Percentiles rank a stretch among this genome's conserved stretches.
These are phyloP conservation scores for Podospora comata DNA, from an alignment of 495 filamentous ascomycete species.

Conservation along the genomic window DNA sequence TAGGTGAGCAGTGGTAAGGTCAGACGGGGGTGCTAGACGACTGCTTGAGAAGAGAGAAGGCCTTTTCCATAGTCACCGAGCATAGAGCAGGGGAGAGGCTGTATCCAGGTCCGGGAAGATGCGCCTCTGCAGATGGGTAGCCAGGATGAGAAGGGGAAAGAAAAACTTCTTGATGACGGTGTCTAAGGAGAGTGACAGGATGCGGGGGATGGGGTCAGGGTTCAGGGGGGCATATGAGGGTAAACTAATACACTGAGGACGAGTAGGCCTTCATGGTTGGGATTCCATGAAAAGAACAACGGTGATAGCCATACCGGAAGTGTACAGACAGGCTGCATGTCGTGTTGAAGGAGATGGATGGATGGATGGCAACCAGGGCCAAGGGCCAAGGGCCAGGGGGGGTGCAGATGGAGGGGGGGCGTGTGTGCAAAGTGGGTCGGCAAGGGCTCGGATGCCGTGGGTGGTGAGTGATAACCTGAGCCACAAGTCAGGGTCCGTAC, in stretches of 20 bases:
- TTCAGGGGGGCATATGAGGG: slow-evolving; percentile 22
- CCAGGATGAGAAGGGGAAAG: slow-evolving; percentile 20
- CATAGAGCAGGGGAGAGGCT: slow-evolving; percentile 35
- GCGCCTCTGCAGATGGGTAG: slow-evolving; percentile 34
- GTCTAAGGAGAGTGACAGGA: slow-evolving; percentile 10
- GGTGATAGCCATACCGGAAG: slow-evolving; percentile 17
- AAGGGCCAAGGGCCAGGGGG: slow-evolving; percentile 12
- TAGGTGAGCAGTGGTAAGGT: slow-evolving; percentile 28
- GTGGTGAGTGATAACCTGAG: slow-evolving; percentile 15
- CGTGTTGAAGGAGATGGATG: slow-evolving; percentile 10
- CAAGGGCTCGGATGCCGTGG: slow-evolving; percentile 27
- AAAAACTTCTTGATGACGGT: slow-evolving; percentile 27
- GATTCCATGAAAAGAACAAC: slow-evolving; percentile 23
- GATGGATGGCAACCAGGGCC: not conserved
- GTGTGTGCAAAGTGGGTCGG: slow-evolving; percentile 24
- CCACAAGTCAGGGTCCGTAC: slow-evolving; percentile 26
- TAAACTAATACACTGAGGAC: slow-evolving; percentile 22
- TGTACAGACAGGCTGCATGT: slow-evolving; percentile 27
- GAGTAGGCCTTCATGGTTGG: slow-evolving; percentile 20
- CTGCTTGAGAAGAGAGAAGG: slow-evolving; percentile 34
- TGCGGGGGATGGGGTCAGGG: slow-evolving; percentile 32
- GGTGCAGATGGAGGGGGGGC: slow-evolving; percentile 12
- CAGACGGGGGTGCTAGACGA: slow-evolving; percentile 32
- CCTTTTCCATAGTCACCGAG: slow-evolving; percentile 40
- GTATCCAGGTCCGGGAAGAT: slow-evolving; percentile 38